A percentile compares a stretch with the other conserved stretches of the same genome.
These are phyloP conservation scores for Coprinellus aureogranulatus DNA, from an alignment of 768 basidiomycete genomes.

Conservation along the genomic window DNA sequence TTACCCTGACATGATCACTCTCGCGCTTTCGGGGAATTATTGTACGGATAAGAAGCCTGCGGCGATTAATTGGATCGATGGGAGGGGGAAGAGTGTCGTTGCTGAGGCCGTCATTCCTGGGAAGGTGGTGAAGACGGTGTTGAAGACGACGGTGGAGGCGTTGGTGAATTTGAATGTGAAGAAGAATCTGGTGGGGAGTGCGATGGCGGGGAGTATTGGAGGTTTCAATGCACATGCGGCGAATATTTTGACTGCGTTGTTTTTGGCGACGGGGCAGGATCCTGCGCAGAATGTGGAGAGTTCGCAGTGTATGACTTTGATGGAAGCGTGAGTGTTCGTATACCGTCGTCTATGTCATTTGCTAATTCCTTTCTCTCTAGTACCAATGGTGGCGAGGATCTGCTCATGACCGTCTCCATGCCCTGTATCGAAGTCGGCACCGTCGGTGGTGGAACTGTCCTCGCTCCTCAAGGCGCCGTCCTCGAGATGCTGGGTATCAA, in stretches of 20 bases:
- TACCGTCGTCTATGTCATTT: neutral
- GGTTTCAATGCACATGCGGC: conserved; percentile 99
- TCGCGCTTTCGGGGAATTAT: conserved; percentile 95
- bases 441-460: conserved; percentile 92
- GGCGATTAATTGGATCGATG: conserved; percentile 99
- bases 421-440: conserved; percentile 99
- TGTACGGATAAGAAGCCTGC: conserved; percentile 99
- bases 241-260: conserved; percentile 94
- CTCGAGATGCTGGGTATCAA: conserved; percentile 92
- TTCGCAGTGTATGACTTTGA: conserved; percentile 96
- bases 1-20: conserved; percentile 89
- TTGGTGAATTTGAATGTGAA: conserved; percentile 89
- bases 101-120: conserved; percentile 94
- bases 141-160: conserved; percentile 93
- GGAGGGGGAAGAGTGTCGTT: conserved; percentile 95
- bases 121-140: conserved; percentile 78
- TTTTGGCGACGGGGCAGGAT: conserved; percentile 95
- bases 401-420: conserved; percentile 93
- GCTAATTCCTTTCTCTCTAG: conserved; percentile 35
- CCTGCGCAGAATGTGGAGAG: conserved; percentile 99
- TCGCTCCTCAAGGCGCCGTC: conserved; percentile 85
- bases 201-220: conserved; percentile 97
- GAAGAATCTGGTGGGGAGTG: conserved; percentile 97
- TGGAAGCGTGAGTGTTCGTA: conserved; percentile 83
- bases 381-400: conserved; percentile 83